Percentiles rank a stretch among this genome's conserved stretches.
Conservation (phyloP, 768 basidiomycete species). For the Hypholoma fasciculare region DNA sequence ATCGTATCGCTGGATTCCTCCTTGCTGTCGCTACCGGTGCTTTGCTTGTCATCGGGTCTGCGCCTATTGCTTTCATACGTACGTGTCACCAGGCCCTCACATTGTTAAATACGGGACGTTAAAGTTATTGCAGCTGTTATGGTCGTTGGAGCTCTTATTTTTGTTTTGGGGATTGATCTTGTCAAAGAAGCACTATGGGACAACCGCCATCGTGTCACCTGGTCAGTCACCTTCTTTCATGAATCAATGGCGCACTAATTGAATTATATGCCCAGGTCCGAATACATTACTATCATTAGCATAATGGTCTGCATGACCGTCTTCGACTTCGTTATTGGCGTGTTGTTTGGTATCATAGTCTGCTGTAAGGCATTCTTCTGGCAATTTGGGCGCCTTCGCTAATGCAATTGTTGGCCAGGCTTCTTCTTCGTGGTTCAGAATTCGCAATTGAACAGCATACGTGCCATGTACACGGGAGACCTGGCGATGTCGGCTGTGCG, state of each 20-base stretch:
- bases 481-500: slow-evolving; percentile 89
- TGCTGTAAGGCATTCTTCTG: slow-evolving; percentile 59
- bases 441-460: slow-evolving; percentile 82
- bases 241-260: not conserved
- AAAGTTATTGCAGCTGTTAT: slow-evolving; percentile 63
- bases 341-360: slow-evolving; percentile 88
- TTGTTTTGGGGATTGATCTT: slow-evolving; percentile 91
- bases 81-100: slow-evolving; percentile 28
- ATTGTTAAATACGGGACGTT: not conserved
- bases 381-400: not conserved
- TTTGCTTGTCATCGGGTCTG: slow-evolving; percentile 81
- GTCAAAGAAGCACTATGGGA: slow-evolving; percentile 98
- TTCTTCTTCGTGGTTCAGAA: slow-evolving; percentile 98
- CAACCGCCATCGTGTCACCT: slow-evolving; percentile 83
- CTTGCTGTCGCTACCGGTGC: slow-evolving; percentile 73
- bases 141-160: slow-evolving; percentile 90
- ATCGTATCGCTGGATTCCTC: slow-evolving; percentile 80
- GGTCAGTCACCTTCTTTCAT: slow-evolving; percentile 36
- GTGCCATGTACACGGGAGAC: slow-evolving; percentile 80
- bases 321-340: slow-evolving; percentile 93
- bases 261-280: slow-evolving; percentile 44
- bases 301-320: slow-evolving; percentile 93
- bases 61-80: slow-evolving; percentile 92
- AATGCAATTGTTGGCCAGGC: slow-evolving; percentile 38
- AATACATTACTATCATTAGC: slow-evolving; percentile 81